Conservation (phyloP, 305 asterid species). For the Rubia peregrina region DNA sequence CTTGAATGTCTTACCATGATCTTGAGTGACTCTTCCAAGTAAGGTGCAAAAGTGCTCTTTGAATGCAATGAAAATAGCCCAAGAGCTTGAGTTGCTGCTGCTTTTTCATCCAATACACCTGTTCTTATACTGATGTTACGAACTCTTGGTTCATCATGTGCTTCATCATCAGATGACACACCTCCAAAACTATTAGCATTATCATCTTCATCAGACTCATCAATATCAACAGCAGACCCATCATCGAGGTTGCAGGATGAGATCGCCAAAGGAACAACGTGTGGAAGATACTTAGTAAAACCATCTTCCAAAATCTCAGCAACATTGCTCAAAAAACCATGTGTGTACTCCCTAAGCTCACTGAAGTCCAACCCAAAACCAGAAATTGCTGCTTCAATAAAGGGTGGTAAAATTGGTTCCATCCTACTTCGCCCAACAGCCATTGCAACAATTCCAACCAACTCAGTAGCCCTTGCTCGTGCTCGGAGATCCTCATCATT, state of each 20-base stretch:
- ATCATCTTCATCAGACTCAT: conserved; percentile 78
- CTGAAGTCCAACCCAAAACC: conserved; percentile 89
- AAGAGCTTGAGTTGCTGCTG: conserved; percentile 99
- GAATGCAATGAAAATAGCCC: conserved; percentile 92
- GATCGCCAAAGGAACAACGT: conserved; percentile 78
- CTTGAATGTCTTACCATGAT: conserved; percentile 75
- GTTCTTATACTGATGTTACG: conserved; percentile 97
- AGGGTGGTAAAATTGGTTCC: conserved; percentile 90
- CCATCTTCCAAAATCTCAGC: conserved; percentile 89
- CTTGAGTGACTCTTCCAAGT: conserved; percentile 87
- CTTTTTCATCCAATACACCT: conserved; percentile 98
- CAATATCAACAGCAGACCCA: conserved; percentile 96
- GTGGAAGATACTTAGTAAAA: conserved; percentile 92
- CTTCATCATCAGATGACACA: conserved; percentile 98
- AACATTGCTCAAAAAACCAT: conserved; percentile 94
- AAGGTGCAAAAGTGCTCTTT: conserved; percentile 80
- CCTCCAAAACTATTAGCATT: conserved; percentile 78
- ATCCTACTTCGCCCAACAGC: conserved; percentile 85
- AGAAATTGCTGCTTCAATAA: conserved; percentile 88
- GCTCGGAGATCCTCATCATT: conserved; percentile 95
- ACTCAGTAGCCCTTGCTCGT: conserved; percentile 98
- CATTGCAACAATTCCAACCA: conserved; percentile 95
- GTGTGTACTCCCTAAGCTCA: conserved; percentile 98
- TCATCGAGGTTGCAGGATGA: conserved; percentile 98
- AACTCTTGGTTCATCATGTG: conserved; percentile 89